Conservation (phyloP, 495 filamentous ascomycete species). For the Lasiosphaeriaceae sp. region DNA sequence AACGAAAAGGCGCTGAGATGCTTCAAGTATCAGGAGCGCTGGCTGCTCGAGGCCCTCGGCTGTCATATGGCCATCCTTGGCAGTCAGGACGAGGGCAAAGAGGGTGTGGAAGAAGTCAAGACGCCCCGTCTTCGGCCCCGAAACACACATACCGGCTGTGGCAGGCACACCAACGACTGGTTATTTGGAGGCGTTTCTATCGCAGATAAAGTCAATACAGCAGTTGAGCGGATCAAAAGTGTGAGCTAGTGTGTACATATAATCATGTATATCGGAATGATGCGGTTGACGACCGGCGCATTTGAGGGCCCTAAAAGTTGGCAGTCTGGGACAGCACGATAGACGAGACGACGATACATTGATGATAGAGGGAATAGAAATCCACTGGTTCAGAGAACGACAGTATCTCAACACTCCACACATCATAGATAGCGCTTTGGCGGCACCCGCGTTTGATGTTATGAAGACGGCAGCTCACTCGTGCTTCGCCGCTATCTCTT, state of each 20-base stretch:
- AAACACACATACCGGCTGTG: conserved; percentile 5
- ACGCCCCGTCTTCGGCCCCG: not conserved
- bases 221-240: not conserved
- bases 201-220: not conserved
- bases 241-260: not conserved
- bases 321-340: too few species aligned
- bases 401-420: too few species aligned
- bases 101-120: not conserved
- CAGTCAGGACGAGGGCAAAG: not conserved
- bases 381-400: too few species aligned
- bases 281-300: too few species aligned
- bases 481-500: too few species aligned
- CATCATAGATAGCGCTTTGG: too few species aligned
- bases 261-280: too few species aligned
- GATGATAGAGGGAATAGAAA: too few species aligned
- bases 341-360: too few species aligned
- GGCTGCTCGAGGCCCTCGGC: conserved; percentile 37
- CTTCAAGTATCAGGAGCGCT: conserved; percentile 41
- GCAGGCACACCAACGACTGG: conserved; percentile 8
- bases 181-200: conserved; percentile 8
- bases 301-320: too few species aligned
- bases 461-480: too few species aligned
- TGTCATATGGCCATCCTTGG: conserved; percentile 14
- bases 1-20: conserved; percentile 21
- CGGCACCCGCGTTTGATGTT: too few species aligned